These are phyloP conservation scores for Neoboletus magnificus DNA, from an alignment of 768 basidiomycete species.

Conservation along the genomic window DNA sequence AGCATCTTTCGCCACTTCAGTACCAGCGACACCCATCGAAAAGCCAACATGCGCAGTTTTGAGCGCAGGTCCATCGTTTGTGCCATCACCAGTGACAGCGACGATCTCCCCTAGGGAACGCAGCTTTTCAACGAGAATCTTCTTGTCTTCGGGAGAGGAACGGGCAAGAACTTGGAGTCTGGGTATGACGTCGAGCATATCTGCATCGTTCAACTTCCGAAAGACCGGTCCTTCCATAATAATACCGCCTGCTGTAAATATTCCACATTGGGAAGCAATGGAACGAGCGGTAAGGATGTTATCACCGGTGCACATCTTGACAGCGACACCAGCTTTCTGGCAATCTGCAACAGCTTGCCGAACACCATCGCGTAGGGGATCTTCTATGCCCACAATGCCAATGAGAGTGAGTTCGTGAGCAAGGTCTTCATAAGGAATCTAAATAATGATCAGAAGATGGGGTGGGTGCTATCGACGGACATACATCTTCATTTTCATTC, in stretches of 20 bases:
- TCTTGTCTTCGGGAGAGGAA: constrained; percentile 97
- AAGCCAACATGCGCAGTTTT: constrained; percentile 97
- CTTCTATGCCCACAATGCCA: constrained; percentile 92
- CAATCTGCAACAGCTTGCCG: constrained; percentile 86
- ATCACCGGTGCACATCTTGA: constrained; percentile 99
- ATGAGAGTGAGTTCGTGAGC: constrained; percentile 77
- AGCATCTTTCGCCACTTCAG: constrained; percentile 98
- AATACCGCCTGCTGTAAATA: constrained; percentile 89
- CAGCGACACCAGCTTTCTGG: constrained; percentile 80
- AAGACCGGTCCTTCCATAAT: constrained; percentile 99
- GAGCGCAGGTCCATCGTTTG: constrained; percentile 95
- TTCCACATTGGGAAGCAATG: constrained; percentile 94
- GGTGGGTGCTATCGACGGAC: constrained; percentile 10
- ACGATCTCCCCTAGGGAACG: constrained; percentile 86
- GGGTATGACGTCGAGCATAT: constrained; percentile 82
- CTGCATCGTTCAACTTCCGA: constrained; percentile 64
- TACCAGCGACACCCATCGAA: constrained; percentile 95
- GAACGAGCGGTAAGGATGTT: constrained; percentile 95
- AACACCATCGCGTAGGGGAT: constrained; percentile 90
- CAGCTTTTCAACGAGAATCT: constrained; percentile 84
- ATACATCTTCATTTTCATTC: constrained; percentile 52
- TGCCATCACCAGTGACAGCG: constrained; percentile 96
- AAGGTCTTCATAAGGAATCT: constrained; percentile 71
- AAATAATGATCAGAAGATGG: constrained; percentile 12
- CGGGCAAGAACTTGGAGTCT: constrained; percentile 95